These are phyloP conservation scores for Combretum micranthum DNA, from an alignment of 345 rosid genomes.

Conservation along the genomic window DNA sequence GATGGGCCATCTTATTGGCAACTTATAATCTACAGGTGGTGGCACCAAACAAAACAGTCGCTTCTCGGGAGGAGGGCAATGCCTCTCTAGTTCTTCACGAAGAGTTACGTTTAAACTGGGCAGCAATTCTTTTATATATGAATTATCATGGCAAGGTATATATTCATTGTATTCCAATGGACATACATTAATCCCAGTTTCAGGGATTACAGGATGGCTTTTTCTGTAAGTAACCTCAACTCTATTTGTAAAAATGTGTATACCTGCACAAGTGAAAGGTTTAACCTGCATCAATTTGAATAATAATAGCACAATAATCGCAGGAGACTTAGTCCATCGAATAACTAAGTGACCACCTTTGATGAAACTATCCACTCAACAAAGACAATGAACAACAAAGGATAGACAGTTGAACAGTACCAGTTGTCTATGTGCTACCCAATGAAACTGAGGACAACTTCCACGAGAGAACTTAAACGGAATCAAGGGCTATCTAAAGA, in stretches of 20 bases:
- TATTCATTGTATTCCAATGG: conserved; percentile 73
- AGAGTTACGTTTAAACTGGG: conserved; percentile 52
- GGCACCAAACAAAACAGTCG: conserved; percentile 87
- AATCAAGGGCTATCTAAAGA: no score
- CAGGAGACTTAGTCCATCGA: not conserved
- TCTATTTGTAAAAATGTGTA: conserved; percentile 38
- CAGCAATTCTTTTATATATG: conserved; percentile 45
- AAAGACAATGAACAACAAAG: no score
- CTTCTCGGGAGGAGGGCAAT: conserved; percentile 72
- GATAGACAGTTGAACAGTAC: no score
- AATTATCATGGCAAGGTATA: conserved; percentile 73
- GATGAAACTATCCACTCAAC: no score
- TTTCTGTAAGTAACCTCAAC: conserved; percentile 48
- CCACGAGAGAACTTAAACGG: no score
- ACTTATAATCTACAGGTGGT: conserved; percentile 76
- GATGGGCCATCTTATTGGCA: conserved; percentile 83
- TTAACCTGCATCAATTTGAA: conserved; percentile 10
- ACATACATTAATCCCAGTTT: conserved; percentile 62
- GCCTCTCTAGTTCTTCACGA: conserved; percentile 87
- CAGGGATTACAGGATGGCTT: conserved; percentile 47
- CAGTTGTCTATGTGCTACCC: no score
- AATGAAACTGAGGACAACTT: no score
- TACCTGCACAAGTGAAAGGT: conserved; percentile 29
- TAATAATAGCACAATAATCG: not conserved
- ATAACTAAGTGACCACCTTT: no score